Evolutionary conservation across 2,329 filamentous ascomycete species (phyloP).

Genomic region (Triangularia setosa): DNA sequence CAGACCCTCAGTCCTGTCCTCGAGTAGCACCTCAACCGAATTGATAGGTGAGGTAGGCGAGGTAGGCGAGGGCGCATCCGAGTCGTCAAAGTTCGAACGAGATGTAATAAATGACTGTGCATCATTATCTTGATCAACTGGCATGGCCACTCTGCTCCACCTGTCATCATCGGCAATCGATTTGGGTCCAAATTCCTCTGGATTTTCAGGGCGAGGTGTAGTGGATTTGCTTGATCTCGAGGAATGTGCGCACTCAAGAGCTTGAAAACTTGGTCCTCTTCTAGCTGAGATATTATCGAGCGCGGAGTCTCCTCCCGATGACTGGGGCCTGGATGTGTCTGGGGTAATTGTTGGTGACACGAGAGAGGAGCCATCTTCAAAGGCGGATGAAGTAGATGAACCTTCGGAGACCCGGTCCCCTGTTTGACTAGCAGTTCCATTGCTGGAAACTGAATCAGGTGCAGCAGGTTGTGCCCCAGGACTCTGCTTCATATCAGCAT

Average conservation of each 20-base stretch:
- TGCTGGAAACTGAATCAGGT: constrained; percentile 7
- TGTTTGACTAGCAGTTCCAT: constrained; percentile 12
- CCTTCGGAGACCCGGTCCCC: constrained; percentile 27
- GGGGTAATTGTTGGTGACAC: constrained; percentile 39
- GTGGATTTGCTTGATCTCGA: constrained; percentile 22
- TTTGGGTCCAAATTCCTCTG: neutral
- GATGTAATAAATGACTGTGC: constrained; percentile 23
- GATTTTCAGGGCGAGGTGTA: constrained; percentile 20
- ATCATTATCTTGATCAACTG: constrained; percentile 25
- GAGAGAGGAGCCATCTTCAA: constrained; percentile 37
- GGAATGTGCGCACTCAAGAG: neutral
- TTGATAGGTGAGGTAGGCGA: neutral
- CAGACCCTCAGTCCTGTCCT: neutral
- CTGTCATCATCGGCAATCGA: constrained; percentile 18
- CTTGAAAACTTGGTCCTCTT: neutral
- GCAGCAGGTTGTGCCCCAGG: neutral
- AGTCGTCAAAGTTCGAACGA: constrained; percentile 17
- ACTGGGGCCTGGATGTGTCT: constrained; percentile 42
- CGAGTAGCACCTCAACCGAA: neutral
- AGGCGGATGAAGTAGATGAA: constrained; percentile 42
- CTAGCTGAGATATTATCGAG: neutral
- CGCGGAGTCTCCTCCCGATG: constrained; percentile 29
- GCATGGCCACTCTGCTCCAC: constrained; percentile 25
- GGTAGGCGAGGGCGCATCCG: neutral
- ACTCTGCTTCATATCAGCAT: constrained; percentile 4